These are phyloP conservation scores for Zhuliangozyma parablackwelliae DNA, from an alignment of 1,139 yeast genomes.

Conservation along the genomic window DNA sequence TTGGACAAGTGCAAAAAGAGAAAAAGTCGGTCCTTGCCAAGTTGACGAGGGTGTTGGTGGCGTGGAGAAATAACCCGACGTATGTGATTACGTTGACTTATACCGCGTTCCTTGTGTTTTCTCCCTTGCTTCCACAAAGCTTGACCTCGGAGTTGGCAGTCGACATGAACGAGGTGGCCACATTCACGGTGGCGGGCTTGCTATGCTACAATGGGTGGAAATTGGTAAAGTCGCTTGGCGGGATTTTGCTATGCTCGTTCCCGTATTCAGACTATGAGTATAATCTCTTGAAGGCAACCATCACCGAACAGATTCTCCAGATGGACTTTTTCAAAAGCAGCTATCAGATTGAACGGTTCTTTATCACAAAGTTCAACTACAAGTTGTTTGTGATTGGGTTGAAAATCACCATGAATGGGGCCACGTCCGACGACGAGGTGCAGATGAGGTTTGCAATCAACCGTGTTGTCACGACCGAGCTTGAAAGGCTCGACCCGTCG, in stretches of 20 bases:
- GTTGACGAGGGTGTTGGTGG: slow-evolving; percentile 7
- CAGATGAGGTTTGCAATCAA: slow-evolving; percentile 50
- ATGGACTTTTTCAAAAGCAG: slow-evolving; percentile 48
- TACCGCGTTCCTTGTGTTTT: slow-evolving; percentile 31
- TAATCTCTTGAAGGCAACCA: slow-evolving; percentile 28
- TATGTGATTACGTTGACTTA: slow-evolving; percentile 59
- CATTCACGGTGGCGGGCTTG: slow-evolving; percentile 45
- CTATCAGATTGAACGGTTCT: slow-evolving; percentile 46
- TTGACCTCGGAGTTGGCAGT: slow-evolving; percentile 26
- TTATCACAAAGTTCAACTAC: slow-evolving; percentile 60
- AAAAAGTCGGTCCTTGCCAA: background rate
- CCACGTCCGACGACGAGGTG: slow-evolving; percentile 64
- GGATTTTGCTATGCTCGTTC: slow-evolving; percentile 48
- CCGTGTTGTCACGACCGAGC: slow-evolving; percentile 37
- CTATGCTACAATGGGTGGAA: slow-evolving; percentile 54
- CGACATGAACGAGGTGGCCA: slow-evolving; percentile 47
- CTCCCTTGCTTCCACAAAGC: slow-evolving; percentile 31
- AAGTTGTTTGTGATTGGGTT: slow-evolving; percentile 54
- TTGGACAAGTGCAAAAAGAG: no score
- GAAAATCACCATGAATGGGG: slow-evolving; percentile 58
- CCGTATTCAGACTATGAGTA: slow-evolving; percentile 45
- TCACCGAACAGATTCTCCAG: slow-evolving; percentile 33
- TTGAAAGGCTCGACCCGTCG: slow-evolving; percentile 20
- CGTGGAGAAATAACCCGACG: slow-evolving; percentile 51
- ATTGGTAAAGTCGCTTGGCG: slow-evolving; percentile 48